Base-by-base conservation (phyloP, 176 grass and related monocot genomes). In the Hordeum marinum region DNA sequence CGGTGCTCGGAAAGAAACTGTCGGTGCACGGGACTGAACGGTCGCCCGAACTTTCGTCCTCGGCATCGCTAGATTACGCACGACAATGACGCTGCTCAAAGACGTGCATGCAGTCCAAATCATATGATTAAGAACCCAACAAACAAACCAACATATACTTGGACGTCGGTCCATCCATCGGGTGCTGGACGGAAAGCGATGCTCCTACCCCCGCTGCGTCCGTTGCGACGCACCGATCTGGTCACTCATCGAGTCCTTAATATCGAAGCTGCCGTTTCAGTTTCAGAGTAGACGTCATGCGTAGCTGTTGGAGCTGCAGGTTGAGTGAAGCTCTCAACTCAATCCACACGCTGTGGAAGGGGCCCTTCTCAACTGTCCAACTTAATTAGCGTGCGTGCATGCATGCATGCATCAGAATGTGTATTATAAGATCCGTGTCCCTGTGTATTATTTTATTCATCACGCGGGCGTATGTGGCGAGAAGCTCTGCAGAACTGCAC, bases 121-220 rank as follows among this genome's bases (percentile, higher is more conserved):
- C 43, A 70, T 41, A 70, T 3, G 67, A 39, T 39, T 39, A n/a
- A 40, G 4, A 37, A 9, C 4, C 21, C 9, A 18, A 66, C 29
- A 39, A 27, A 63, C 26, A 11, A 63, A 39, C 46, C 15, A 68
- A 40, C 15, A 12, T n/a, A 46, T 14, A 11, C 2, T 2, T 36
- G 4, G 6, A 40, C 67, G 35, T 40, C 20, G 17, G 35, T 40
- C 9, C 21, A 40, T 40, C 4, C 11, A 7, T 41, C 15, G 24
- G 7, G 50, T 29, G 26, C 67, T 63, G 69, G 39, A 63, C 9
- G 39, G 81, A 83, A 34, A 83, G 60, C 69, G 57, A 83, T 50
- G 20, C 17, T 14, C 11, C 57, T 63, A 27, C 26, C 50, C 63
- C 82, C 57, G 8, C 34, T 35, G 37, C 23, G 81, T 63, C 32